A percentile compares a stretch with the other conserved stretches of the same genome.
Conservation (phyloP, 2,329 filamentous ascomycete species). For the Aspergillus sclerotialis region DNA sequence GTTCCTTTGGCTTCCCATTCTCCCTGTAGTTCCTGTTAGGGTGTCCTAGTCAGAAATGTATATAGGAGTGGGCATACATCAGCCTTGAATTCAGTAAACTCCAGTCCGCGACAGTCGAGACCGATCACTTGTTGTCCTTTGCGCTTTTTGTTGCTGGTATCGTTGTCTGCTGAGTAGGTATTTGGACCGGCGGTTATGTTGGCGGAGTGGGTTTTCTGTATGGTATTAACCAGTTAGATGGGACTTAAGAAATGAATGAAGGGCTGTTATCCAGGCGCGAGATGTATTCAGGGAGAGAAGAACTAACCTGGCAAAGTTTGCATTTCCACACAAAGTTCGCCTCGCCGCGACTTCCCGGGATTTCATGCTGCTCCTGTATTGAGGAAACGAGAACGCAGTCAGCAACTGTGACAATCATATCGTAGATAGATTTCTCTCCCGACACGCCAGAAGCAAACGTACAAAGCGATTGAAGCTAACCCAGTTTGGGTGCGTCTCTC, state of each 20-base stretch:
- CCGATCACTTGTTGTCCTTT: constrained; percentile 75
- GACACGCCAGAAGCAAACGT: too few species aligned
- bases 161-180: constrained; percentile 49
- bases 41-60: too few species aligned
- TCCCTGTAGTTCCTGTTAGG: too few species aligned
- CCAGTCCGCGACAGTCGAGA: constrained; percentile 88
- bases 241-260: too few species aligned
- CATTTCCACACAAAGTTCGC: constrained; percentile 99
- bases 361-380: constrained; percentile 72
- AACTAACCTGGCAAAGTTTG: constrained; percentile 85
- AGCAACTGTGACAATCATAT: too few species aligned
- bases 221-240: background rate
- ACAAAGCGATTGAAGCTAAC: constrained; percentile 86
- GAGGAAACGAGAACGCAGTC: too few species aligned
- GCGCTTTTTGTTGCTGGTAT: constrained; percentile 34
- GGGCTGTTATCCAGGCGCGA: too few species aligned
- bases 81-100: constrained; percentile 83
- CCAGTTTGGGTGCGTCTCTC: constrained; percentile 80
- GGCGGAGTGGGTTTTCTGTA: constrained; percentile 54
- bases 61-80: constrained; percentile 54
- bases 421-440: too few species aligned
- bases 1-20: constrained; percentile 80
- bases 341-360: constrained; percentile 88
- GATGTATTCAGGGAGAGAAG: background rate
- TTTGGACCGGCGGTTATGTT: constrained; percentile 69